Evolutionary conservation across 176 grass and related monocot genomes (phyloP).

Genomic region (Areca catechu): DNA sequence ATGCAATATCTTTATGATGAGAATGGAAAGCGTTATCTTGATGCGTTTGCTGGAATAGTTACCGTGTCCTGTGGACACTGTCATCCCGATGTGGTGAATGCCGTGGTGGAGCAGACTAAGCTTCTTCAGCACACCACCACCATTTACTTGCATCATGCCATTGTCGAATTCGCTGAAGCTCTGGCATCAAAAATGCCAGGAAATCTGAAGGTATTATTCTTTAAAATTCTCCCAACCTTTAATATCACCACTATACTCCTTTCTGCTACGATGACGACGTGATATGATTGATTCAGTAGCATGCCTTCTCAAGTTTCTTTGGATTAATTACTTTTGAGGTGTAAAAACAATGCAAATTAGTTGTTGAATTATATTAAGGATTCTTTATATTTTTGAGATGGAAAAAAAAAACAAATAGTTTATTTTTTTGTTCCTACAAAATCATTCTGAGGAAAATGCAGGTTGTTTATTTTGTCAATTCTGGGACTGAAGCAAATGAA

Average conservation of each 20-base stretch:
- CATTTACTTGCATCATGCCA: slow-evolving; percentile 89
- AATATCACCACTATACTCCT: not conserved
- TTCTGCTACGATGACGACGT: no score
- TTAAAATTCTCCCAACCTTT: not conserved
- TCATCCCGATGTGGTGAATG: slow-evolving; percentile 78
- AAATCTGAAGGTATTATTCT: slow-evolving; percentile 66
- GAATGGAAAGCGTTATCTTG: slow-evolving; percentile 78
- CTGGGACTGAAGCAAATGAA: slow-evolving; percentile 97
- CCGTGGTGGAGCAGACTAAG: slow-evolving; percentile 84
- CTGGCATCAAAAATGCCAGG: slow-evolving; percentile 88
- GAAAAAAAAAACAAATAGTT: no score
- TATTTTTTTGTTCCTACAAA: not conserved
- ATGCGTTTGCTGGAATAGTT: slow-evolving; percentile 90
- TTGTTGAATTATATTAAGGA: no score
- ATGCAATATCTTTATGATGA: slow-evolving; percentile 97
- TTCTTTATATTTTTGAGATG: no score
- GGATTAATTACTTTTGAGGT: no score
- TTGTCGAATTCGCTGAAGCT: slow-evolving; percentile 87
- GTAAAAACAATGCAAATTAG: no score
- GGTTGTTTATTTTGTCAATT: slow-evolving; percentile 96
- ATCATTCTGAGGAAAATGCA: slow-evolving; percentile 18
- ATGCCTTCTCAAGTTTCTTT: no score
- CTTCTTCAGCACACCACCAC: slow-evolving; percentile 92
- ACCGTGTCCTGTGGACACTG: slow-evolving; percentile 95
- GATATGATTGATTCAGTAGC: no score